A percentile compares a stretch with the other conserved stretches of the same genome.
Conservation (phyloP, 805 yeast genomes). For the Candida piceae region DNA sequence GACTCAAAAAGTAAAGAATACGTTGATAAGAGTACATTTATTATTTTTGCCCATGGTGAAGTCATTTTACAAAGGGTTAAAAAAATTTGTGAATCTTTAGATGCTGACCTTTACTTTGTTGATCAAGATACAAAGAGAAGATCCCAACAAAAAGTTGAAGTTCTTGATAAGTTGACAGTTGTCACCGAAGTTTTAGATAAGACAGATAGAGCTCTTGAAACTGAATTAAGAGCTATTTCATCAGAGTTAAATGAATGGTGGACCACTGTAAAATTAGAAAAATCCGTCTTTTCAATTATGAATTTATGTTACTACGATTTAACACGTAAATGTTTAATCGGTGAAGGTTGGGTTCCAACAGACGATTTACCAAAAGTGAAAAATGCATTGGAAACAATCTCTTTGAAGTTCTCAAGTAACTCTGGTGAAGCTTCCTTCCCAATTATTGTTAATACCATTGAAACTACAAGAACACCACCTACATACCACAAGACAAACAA, state of each 20-base stretch:
- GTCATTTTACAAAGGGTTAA: constrained; percentile 65
- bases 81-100: constrained; percentile 85
- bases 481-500: constrained; percentile 93
- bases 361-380: constrained; percentile 45
- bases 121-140: constrained; percentile 39
- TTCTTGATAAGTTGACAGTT: constrained; percentile 49
- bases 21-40: constrained; percentile 74
- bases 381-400: constrained; percentile 37
- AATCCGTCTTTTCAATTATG: constrained; percentile 51
- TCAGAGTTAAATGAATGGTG: constrained; percentile 60
- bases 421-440: constrained; percentile 26
- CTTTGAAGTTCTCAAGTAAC: constrained; percentile 19
- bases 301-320: constrained; percentile 66
- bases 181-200: constrained; percentile 44
- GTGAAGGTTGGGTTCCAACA: constrained; percentile 72
- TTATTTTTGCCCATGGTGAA: constrained; percentile 89
- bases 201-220: constrained; percentile 49
- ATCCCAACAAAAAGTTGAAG: constrained; percentile 34
- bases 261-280: constrained; percentile 48
- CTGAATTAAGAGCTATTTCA: constrained; percentile 62
- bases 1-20: constrained; percentile 53
- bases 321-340: constrained; percentile 59
- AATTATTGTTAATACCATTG: constrained; percentile 45
- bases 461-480: constrained; percentile 86
- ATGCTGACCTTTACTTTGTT: constrained; percentile 68